Percentiles rank a stretch among this genome's conserved stretches.
These are phyloP conservation scores for Penicillium psychrofluorescens DNA, from an alignment of 495 filamentous ascomycete species.

Conservation along the genomic window DNA sequence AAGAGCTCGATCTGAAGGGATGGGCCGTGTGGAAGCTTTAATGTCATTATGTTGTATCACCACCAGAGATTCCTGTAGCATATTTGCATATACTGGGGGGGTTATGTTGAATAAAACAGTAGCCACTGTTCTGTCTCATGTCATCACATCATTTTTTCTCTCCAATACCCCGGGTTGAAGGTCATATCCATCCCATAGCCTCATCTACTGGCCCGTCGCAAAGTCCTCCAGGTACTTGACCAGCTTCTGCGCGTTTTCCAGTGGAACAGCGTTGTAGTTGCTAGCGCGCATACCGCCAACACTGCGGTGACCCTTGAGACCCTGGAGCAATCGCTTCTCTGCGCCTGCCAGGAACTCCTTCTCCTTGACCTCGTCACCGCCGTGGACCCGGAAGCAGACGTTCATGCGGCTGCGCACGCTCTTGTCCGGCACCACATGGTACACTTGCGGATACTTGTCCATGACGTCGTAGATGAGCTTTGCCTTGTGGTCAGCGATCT, in stretches of 20 bases:
- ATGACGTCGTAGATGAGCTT: slow-evolving; percentile 64
- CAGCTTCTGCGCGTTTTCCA: slow-evolving; percentile 54
- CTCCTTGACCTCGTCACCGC: slow-evolving; percentile 53
- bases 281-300: slow-evolving; percentile 53
- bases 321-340: slow-evolving; percentile 43
- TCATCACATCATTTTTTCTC: slow-evolving; percentile 2
- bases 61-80: slow-evolving; percentile 8
- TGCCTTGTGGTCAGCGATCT: slow-evolving; percentile 63
- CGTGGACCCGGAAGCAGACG: slow-evolving; percentile 71
- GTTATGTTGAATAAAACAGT: slow-evolving; percentile 23
- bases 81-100: slow-evolving; percentile 12
- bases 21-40: slow-evolving; percentile 61
- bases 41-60: slow-evolving; percentile 10
- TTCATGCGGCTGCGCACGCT: slow-evolving; percentile 79
- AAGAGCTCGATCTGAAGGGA: slow-evolving; percentile 41
- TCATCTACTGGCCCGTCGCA: slow-evolving; percentile 27
- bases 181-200: background rate
- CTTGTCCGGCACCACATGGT: slow-evolving; percentile 67
- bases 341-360: slow-evolving; percentile 72
- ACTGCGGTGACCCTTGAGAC: slow-evolving; percentile 76
- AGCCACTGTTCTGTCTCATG: slow-evolving; percentile 10
- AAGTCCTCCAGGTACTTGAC: slow-evolving; percentile 54
- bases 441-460: slow-evolving; percentile 62
- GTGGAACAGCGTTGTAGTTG: slow-evolving; percentile 56
- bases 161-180: slow-evolving; percentile 10